Evolutionary conservation across 192 early-diverging fungal genomes (phyloP).

Genomic region (Coemansia sp.): DNA sequence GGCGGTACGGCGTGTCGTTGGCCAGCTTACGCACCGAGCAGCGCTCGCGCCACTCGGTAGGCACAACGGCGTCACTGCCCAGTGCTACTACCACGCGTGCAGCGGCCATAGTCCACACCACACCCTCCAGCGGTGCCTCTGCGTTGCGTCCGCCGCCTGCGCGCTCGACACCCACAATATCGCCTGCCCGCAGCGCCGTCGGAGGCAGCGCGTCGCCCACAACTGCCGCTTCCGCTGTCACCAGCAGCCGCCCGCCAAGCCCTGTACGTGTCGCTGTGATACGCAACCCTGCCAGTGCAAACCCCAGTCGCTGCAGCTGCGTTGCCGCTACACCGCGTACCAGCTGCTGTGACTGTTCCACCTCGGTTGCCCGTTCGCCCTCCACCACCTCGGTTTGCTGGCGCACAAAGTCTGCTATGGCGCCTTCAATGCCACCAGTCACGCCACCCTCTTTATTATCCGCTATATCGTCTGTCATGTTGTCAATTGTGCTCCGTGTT

Average conservation of each 20-base stretch:
- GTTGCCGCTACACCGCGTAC: conserved; percentile 52
- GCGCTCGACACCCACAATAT: conserved; percentile 66
- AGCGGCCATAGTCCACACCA: conserved; percentile 59
- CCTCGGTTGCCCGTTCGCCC: conserved; percentile 54
- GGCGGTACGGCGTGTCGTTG: conserved; percentile 43
- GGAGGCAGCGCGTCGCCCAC: conserved; percentile 59
- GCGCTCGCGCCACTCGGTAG: conserved; percentile 61
- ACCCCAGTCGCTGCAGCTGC: conserved; percentile 64
- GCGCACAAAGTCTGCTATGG: conserved; percentile 13
- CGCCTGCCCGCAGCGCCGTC: conserved; percentile 63
- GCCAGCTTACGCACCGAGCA: conserved; percentile 60
- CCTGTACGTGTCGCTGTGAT: conserved; percentile 64
- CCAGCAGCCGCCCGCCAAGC: conserved; percentile 64
- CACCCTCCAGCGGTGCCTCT: conserved; percentile 42
- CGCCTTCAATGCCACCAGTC: not conserved
- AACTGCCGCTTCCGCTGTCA: conserved; percentile 64
- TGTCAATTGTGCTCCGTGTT: not conserved
- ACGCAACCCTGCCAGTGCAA: conserved; percentile 62
- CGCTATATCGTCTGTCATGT: not conserved
- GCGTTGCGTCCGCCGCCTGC: not conserved
- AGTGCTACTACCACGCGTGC: conserved; percentile 64
- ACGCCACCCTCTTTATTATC: not conserved
- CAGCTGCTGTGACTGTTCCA: conserved; percentile 37
- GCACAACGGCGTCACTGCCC: conserved; percentile 52
- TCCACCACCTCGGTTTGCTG: conserved; percentile 58